A percentile compares a stretch with the other conserved stretches of the same genome.
Conservation (phyloP, 192 early-diverging fungal genomes). For the Podila minutissima region DNA sequence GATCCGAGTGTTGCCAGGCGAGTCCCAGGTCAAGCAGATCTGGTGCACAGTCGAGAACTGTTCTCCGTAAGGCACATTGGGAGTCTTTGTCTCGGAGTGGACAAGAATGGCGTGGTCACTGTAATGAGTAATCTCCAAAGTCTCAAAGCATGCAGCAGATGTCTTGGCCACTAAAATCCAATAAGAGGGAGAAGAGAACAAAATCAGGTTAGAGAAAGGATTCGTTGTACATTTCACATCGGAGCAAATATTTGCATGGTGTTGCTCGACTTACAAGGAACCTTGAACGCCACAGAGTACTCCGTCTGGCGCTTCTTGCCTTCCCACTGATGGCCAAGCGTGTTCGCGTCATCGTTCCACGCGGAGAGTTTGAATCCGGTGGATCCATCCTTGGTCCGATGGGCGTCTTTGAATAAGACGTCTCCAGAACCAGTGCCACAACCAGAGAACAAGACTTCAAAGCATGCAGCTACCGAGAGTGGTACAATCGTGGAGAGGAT, state of each 20-base stretch:
- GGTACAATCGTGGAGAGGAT: conserved; percentile 16
- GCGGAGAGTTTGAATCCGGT: conserved; percentile 22
- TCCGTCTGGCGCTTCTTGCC: conserved; percentile 14
- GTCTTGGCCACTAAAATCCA: conserved; percentile 25
- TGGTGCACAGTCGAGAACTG: conserved; percentile 35
- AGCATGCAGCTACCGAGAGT: conserved; percentile 15
- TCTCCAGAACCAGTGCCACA: conserved; percentile 21
- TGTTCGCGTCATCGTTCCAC: background rate
- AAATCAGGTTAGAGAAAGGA: background rate
- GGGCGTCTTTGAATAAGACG: conserved; percentile 10
- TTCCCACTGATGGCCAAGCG: background rate
- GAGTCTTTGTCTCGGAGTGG: conserved; percentile 17
- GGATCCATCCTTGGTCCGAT: conserved; percentile 27
- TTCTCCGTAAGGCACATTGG: conserved; percentile 28
- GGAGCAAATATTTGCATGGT: background rate
- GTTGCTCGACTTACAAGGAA: conserved; percentile 13
- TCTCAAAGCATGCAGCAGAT: conserved; percentile 28
- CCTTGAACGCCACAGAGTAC: conserved; percentile 32
- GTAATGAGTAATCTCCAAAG: conserved; percentile 10
- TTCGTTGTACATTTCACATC: background rate
- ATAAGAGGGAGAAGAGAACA: background rate
- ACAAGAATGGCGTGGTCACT: conserved; percentile 14
- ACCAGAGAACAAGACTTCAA: conserved; percentile 31
- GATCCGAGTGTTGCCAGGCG: conserved; percentile 17
- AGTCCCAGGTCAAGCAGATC: conserved; percentile 40